Evolutionary conservation across 1,284 basidiomycete species (phyloP).

Genomic region (Apiotrichum brassicae): DNA sequence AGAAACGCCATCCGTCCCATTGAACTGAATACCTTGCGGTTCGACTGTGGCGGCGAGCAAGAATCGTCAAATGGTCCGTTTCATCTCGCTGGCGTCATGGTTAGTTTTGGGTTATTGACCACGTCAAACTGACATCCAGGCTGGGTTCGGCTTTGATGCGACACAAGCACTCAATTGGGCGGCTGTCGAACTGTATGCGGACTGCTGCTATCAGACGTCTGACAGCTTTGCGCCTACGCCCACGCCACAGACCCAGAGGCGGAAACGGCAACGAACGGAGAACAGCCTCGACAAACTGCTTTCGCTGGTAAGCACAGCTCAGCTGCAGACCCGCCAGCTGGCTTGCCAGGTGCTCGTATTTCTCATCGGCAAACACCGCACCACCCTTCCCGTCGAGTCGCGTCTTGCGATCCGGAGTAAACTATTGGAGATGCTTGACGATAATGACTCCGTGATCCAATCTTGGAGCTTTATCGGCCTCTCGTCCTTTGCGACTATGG

Average conservation of each 20-base stretch:
- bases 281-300: conserved; percentile 58
- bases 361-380: conserved; percentile 70
- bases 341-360: conserved; percentile 77
- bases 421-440: conserved; percentile 58
- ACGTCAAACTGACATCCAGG: conserved; percentile 26
- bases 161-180: conserved; percentile 72
- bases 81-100: conserved; percentile 17
- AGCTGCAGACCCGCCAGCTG: conserved; percentile 46
- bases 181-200: conserved; percentile 73
- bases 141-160: conserved; percentile 64
- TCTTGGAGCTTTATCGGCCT: conserved; percentile 77
- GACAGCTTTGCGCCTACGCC: background rate
- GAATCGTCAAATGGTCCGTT: conserved; percentile 17
- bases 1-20: conserved; percentile 56
- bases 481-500: conserved; percentile 49
- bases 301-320: conserved; percentile 48
- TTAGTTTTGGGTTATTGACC: conserved; percentile 3
- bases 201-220: conserved; percentile 52
- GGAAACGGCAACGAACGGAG: conserved; percentile 50
- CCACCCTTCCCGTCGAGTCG: conserved; percentile 54
- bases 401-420: conserved; percentile 55
- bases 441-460: conserved; percentile 61
- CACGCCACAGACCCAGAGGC: background rate
- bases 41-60: background rate
- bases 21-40: conserved; percentile 52